A percentile compares a stretch with the other conserved stretches of the same genome.
Conservation (phyloP, 1,284 basidiomycete species). For the Cutaneotrichosporon dermatis region DNA sequence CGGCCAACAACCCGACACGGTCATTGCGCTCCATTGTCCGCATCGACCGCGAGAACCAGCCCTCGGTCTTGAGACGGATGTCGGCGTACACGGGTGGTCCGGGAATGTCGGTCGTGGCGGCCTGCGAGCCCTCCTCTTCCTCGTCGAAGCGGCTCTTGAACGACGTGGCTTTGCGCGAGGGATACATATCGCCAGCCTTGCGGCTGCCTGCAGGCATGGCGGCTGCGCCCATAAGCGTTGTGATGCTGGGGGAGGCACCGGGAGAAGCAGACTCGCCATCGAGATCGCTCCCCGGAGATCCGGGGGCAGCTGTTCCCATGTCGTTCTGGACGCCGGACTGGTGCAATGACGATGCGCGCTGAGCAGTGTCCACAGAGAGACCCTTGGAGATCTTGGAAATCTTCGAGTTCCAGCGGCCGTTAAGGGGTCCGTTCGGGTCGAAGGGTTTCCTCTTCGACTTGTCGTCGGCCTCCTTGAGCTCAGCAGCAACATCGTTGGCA, state of each 20-base stretch:
- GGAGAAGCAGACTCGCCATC: conserved; percentile 15
- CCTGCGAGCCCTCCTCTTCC: conserved; percentile 6
- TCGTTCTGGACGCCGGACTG: background rate
- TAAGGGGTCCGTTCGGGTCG: background rate
- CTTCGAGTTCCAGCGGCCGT: conserved; percentile 18
- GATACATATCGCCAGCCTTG: conserved; percentile 8
- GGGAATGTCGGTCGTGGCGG: conserved; percentile 8
- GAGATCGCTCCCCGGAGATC: conserved; percentile 15
- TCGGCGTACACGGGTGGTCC: conserved; percentile 33
- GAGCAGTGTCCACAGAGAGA: conserved; percentile 21
- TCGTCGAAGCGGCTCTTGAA: conserved; percentile 8
- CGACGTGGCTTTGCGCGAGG: conserved; percentile 15
- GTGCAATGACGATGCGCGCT: background rate
- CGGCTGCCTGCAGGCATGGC: conserved; percentile 1
- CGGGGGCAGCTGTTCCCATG: background rate
- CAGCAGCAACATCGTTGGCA: conserved; percentile 39
- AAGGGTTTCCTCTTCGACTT: conserved; percentile 4
- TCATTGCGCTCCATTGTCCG: conserved; percentile 32
- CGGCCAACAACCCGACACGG: conserved; percentile 23
- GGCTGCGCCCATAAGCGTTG: conserved; percentile 17
- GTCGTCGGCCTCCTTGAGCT: conserved; percentile 36
- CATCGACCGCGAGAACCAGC: conserved; percentile 39
- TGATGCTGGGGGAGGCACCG: conserved; percentile 6
- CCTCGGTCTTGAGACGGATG: conserved; percentile 38
- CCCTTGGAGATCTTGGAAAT: conserved; percentile 19